Percentiles rank a stretch among this genome's conserved stretches.
phyloP scores from a whole-genome alignment of 805 yeast species.

The Pichia paraexigua region DNA sequence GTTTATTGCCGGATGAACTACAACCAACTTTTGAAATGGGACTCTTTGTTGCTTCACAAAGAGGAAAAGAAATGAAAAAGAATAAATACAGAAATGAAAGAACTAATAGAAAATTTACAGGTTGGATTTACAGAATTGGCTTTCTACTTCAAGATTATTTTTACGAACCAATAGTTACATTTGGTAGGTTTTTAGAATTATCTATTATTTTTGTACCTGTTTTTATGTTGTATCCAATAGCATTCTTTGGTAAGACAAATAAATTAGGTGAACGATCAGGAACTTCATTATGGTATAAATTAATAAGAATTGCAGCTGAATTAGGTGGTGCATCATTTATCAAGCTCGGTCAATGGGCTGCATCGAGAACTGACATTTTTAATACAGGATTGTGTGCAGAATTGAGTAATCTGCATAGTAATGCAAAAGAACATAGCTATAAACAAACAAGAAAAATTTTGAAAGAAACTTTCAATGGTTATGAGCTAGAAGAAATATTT shows the following conservation, averaged over 20 bases:
- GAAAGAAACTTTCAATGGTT: conserved; percentile 47
- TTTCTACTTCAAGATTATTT: conserved; percentile 46
- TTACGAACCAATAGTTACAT: conserved; percentile 61
- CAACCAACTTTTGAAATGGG: conserved; percentile 69
- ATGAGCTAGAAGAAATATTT: conserved; percentile 61
- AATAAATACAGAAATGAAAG: conserved; percentile 27
- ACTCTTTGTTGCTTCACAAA: conserved; percentile 50
- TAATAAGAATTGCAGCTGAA: conserved; percentile 62
- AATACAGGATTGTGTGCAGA: conserved; percentile 71
- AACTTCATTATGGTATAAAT: conserved; percentile 59
- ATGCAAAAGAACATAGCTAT: conserved; percentile 68
- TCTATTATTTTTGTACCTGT: conserved; percentile 64
- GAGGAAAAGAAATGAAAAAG: conserved; percentile 39
- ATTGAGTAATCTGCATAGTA: conserved; percentile 70
- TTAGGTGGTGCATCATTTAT: conserved; percentile 88
- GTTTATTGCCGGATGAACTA: conserved; percentile 35
- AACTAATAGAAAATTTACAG: conserved; percentile 13
- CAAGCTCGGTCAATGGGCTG: conserved; percentile 98
- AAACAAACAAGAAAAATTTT: conserved; percentile 51
- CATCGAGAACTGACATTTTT: conserved; percentile 90
- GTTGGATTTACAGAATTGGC: conserved; percentile 33
- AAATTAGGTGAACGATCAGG: conserved; percentile 46
- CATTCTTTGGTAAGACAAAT: conserved; percentile 42
- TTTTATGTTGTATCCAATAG: conserved; percentile 53
- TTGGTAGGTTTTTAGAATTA: conserved; percentile 63